These are phyloP conservation scores for Protomyces macrosporus DNA, from an alignment of 1,139 yeast genomes.

Conservation along the genomic window DNA sequence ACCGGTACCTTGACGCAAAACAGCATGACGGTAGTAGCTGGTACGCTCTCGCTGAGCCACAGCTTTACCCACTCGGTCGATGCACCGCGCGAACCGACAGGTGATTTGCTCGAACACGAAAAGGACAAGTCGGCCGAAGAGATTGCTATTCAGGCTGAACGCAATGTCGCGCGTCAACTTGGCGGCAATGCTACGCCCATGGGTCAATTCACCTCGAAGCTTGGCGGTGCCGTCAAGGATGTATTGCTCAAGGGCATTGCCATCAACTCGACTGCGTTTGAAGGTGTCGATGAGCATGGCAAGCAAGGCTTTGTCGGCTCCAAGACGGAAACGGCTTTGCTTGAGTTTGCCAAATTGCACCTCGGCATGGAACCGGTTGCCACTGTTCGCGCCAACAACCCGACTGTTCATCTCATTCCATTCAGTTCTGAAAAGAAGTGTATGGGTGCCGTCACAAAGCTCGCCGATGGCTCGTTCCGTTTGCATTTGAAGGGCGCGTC, in stretches of 20 bases:
- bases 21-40: conserved; percentile 80
- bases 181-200: conserved; percentile 1
- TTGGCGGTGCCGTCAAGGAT: conserved; percentile 41
- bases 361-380: conserved; percentile 49
- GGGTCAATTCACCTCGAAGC: conserved; percentile 8
- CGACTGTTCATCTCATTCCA: conserved; percentile 68
- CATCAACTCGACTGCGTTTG: conserved; percentile 86
- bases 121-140: not conserved
- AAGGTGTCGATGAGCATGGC: conserved; percentile 45
- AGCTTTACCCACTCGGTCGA: conserved; percentile 36
- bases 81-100: conserved; percentile 13
- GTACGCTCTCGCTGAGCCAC: conserved; percentile 50
- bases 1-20: conserved; percentile 96
- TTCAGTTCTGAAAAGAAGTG: conserved; percentile 91
- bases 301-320: conserved; percentile 68
- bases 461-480: conserved; percentile 47
- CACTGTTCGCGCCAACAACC: conserved; percentile 41
- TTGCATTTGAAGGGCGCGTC: conserved; percentile 89
- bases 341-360: conserved; percentile 59
- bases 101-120: not conserved
- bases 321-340: conserved; percentile 87
- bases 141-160: not conserved
- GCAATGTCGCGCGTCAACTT: not conserved
- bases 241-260: conserved; percentile 58
- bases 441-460: conserved; percentile 70